Conservation (phyloP, 306 rosid genomes). For the Casuarina cunninghamiana region DNA sequence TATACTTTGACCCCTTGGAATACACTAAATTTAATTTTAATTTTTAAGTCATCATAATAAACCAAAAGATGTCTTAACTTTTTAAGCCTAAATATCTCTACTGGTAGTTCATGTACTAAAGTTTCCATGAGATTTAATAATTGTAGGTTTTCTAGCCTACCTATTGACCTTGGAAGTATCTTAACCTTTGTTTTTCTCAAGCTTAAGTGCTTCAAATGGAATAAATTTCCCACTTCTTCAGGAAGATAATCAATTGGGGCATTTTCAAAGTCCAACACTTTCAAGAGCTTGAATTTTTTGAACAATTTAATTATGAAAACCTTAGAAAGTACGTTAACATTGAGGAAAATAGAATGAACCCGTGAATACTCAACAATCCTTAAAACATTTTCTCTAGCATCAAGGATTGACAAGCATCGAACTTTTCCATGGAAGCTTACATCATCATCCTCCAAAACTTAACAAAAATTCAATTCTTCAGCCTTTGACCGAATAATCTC, state of each 20-base stretch:
- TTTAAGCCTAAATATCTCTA: background rate
- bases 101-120: background rate
- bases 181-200: background rate
- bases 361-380: too few species aligned
- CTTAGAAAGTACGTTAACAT: background rate
- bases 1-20: background rate
- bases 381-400: too few species aligned
- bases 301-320: background rate
- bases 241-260: background rate
- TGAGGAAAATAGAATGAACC: background rate
- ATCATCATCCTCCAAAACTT: too few species aligned
- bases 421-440: too few species aligned
- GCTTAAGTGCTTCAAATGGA: background rate
- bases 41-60: background rate
- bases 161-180: constrained; percentile 1
- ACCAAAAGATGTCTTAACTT: constrained; percentile 3
- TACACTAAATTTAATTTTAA: background rate
- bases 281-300: background rate
- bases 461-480: background rate
- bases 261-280: background rate
- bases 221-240: background rate
- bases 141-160: constrained; percentile 1
- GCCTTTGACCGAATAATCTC: background rate
- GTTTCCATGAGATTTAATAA: background rate
- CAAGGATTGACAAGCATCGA: too few species aligned